Conservation (phyloP, 139 green algal species). For the Tetraselmis chui region DNA sequence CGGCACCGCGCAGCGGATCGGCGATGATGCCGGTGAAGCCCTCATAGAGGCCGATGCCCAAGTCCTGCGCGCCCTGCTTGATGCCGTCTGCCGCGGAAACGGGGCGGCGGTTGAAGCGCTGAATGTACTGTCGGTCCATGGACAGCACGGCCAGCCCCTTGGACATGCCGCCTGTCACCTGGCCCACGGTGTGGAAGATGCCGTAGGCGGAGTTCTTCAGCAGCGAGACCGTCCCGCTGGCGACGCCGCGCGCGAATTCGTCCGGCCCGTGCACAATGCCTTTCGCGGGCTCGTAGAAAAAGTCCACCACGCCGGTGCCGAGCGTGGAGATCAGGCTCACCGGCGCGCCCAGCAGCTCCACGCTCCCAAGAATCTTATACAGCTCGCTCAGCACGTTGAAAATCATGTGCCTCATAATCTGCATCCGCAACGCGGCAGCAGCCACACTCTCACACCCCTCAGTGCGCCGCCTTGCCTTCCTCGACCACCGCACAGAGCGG, state of each 20-base stretch:
- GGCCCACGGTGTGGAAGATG: slow-evolving; percentile 34
- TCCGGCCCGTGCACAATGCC: slow-evolving; percentile 34
- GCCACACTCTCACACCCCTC: too few relatives aligned
- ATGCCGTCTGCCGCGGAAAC: not conserved
- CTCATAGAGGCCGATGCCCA: slow-evolving; percentile 39
- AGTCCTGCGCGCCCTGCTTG: slow-evolving; percentile 24
- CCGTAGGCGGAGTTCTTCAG: slow-evolving; percentile 44
- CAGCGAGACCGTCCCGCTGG: slow-evolving; percentile 33
- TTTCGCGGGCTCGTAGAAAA: slow-evolving; percentile 44
- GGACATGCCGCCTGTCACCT: slow-evolving; percentile 30
- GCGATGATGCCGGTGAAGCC: slow-evolving; percentile 43
- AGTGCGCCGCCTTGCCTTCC: too few relatives aligned
- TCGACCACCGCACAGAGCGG: too few relatives aligned
- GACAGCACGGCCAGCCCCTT: slow-evolving; percentile 41
- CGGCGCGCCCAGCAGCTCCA: slow-evolving; percentile 36
- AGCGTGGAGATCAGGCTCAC: slow-evolving; percentile 28
- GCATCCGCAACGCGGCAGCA: too few relatives aligned
- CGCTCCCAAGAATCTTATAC: slow-evolving; percentile 47
- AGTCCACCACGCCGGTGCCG: slow-evolving; percentile 38
- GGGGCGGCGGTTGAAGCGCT: slow-evolving; percentile 29
- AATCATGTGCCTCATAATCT: slow-evolving; percentile 28
- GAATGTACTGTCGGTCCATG: slow-evolving; percentile 48
- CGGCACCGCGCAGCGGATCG: slow-evolving; percentile 32
- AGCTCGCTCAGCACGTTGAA: slow-evolving; percentile 28
- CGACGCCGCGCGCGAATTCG: slow-evolving; percentile 35